phyloP scores from a whole-genome alignment of 2,329 filamentous ascomycete genomes.

The Pseudocercospora eumusae region DNA sequence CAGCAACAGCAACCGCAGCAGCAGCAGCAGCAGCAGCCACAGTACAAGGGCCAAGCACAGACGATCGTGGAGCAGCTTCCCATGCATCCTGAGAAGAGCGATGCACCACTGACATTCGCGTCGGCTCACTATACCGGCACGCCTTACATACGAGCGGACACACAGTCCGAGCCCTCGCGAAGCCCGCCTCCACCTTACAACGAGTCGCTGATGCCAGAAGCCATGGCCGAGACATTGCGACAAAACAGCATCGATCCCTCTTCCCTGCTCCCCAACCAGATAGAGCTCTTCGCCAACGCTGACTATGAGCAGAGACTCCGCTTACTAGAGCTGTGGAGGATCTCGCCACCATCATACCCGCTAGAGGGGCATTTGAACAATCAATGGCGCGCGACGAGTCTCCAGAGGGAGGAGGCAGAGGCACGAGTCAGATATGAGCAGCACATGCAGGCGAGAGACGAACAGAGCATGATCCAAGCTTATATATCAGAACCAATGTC shows the following conservation, averaged over 20 bases:
- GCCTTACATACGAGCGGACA: conserved; percentile 60
- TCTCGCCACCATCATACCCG: conserved; percentile 67
- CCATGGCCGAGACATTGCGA: conserved; percentile 53
- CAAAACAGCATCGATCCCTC: conserved; percentile 70
- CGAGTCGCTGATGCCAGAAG: conserved; percentile 34
- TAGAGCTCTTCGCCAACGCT: conserved; percentile 76
- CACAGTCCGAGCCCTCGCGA: conserved; percentile 37
- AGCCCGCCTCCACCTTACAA: conserved; percentile 38
- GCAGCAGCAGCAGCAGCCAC: conserved; percentile 30
- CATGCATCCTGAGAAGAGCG: conserved; percentile 25
- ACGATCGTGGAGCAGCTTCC: conserved; percentile 23
- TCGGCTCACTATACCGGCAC: conserved; percentile 85
- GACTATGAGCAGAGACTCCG: conserved; percentile 70
- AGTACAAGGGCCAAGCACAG: conserved; percentile 20
- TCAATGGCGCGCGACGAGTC: conserved; percentile 60
- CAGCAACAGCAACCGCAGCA: conserved; percentile 60
- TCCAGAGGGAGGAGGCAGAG: conserved; percentile 57
- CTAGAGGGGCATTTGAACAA: conserved; percentile 46
- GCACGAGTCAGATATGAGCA: conserved; percentile 60
- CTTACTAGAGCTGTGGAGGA: conserved; percentile 81
- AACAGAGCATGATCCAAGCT: conserved; percentile 35
- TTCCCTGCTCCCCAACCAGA: conserved; percentile 70
- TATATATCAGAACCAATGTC: conserved; percentile 31
- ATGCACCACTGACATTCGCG: conserved; percentile 66
- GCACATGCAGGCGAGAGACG: conserved; percentile 25